Base-by-base conservation (phyloP, 2,329 filamentous ascomycete species). In the Sphaerulina populicola region DNA sequence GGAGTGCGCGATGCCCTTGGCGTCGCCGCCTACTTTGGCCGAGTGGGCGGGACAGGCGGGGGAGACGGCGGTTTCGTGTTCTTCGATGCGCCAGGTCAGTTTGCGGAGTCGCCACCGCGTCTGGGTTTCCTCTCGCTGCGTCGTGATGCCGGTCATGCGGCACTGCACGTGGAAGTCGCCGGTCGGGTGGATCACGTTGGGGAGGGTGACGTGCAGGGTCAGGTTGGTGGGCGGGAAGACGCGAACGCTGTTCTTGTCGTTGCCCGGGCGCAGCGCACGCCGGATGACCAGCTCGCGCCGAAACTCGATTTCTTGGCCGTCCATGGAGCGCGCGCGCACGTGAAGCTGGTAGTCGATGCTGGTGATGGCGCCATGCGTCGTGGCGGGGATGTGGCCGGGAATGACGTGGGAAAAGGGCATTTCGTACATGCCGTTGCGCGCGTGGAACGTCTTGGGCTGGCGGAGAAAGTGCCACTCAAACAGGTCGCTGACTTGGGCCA, bases 201-300 rank as follows among this genome's bases (percentile, higher is more conserved):
- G 85, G 57, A 94, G 83, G 62, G 88, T 83, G 56, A 93, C 85
- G 64, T 83, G 84, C 52, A 88, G 86, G 59, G 88, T 90, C 63
- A 98, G 83, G 71, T 94, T 93, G 60, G 93, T 98, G 0, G 93
- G 91, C 43, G 91, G 93, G 71, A 98, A 98, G 64, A 97, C 86
- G 64, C 91, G 88, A 56, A 95, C 83, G 12, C 87, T 94, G 70
- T 90, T 84, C 71, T 94, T 91, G 55, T 94, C 88, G 47, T 79
- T 77, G 44, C 88, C 86, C 2, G 87, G 81, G 47, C 85, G 77
- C 23, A 97, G 80, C 31, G 89, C 86, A 55, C 91, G 86, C 72
- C 84, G 84, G 60, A 97, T 78, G 49, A 82, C 76, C 40, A 97
- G 74, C 8, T 78, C 77, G 62, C 82, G 80, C 55, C 80, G 77